A percentile compares a stretch with the other conserved stretches of the same genome.
Conservation (phyloP, 2,329 filamentous ascomycete species). For the Lachnellula occidentalis region DNA sequence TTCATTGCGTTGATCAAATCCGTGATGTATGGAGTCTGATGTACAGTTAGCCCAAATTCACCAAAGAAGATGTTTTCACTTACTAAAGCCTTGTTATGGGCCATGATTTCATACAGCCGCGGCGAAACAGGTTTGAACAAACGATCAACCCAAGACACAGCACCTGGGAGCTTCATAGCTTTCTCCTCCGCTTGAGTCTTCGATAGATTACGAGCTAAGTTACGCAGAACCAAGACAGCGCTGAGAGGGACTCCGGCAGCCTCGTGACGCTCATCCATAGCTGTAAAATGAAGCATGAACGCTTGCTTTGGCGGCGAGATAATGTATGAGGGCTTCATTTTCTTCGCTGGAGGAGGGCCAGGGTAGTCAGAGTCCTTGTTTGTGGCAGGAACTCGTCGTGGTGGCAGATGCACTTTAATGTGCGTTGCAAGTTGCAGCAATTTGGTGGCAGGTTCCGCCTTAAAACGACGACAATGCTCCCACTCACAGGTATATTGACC, state of each 20-base stretch:
- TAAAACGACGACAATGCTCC: slow-evolving; percentile 58
- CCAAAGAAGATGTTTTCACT: slow-evolving; percentile 18
- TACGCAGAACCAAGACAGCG: slow-evolving; percentile 70
- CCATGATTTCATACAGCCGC: slow-evolving; percentile 63
- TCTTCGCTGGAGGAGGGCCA: slow-evolving; percentile 23
- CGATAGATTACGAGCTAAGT: slow-evolving; percentile 64
- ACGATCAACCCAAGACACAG: slow-evolving; percentile 59
- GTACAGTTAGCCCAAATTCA: background rate
- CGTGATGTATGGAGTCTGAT: slow-evolving; percentile 16
- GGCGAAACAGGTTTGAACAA: slow-evolving; percentile 62
- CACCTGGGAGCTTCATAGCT: slow-evolving; percentile 44
- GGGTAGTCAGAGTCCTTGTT: slow-evolving; percentile 11
- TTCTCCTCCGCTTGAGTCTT: slow-evolving; percentile 56
- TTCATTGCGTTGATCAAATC: slow-evolving; percentile 16
- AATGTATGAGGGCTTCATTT: slow-evolving; percentile 28
- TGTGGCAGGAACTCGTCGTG: slow-evolving; percentile 2
- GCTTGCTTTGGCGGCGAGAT: slow-evolving; percentile 46
- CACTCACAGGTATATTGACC: slow-evolving; percentile 57
- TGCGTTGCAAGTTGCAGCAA: slow-evolving; percentile 28
- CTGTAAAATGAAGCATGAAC: slow-evolving; percentile 51
- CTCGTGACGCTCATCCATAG: slow-evolving; percentile 50
- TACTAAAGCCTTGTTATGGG: slow-evolving; percentile 61
- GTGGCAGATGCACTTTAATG: slow-evolving; percentile 30
- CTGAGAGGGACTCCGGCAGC: slow-evolving; percentile 75
- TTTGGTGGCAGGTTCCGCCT: slow-evolving; percentile 31